These are phyloP conservation scores for Coffea canephora DNA, from an alignment of 257 asterid genomes.

Conservation along the genomic window DNA sequence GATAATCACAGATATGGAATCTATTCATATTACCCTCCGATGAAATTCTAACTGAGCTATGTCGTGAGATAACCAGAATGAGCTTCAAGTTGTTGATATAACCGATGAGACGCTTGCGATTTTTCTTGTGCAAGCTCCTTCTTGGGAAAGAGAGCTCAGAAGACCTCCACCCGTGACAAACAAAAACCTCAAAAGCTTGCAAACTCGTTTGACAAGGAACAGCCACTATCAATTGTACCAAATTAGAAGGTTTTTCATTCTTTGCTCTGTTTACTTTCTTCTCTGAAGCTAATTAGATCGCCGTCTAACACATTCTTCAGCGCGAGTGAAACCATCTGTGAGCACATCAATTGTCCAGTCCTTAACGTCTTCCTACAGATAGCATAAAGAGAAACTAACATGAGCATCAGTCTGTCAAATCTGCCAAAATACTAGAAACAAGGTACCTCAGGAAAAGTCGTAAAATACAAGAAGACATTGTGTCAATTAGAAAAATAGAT, in stretches of 20 bases:
- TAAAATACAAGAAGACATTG: no score
- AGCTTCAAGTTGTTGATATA: background rate
- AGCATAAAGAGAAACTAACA: background rate
- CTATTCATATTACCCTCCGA: background rate
- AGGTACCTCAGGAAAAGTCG: no score
- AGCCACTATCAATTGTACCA: background rate
- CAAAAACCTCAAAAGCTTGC: background rate
- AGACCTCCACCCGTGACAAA: background rate
- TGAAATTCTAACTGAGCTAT: background rate
- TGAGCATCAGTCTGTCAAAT: slow-evolving; percentile 5
- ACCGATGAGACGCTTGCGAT: background rate
- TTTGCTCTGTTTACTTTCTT: background rate
- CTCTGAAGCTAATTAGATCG: slow-evolving; percentile 36
- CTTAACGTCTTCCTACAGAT: slow-evolving; percentile 74
- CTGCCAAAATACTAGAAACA: no score
- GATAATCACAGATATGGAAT: background rate
- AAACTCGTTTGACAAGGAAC: background rate
- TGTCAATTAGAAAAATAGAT: no score
- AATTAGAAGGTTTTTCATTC: background rate
- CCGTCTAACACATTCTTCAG: slow-evolving; percentile 67
- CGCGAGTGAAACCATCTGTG: slow-evolving; percentile 73
- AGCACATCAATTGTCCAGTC: slow-evolving; percentile 84
- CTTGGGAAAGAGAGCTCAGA: background rate
- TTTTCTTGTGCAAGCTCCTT: background rate
- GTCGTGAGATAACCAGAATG: background rate